These are phyloP conservation scores for Salix viminalis DNA, from an alignment of 345 rosid genomes.

Conservation along the genomic window DNA sequence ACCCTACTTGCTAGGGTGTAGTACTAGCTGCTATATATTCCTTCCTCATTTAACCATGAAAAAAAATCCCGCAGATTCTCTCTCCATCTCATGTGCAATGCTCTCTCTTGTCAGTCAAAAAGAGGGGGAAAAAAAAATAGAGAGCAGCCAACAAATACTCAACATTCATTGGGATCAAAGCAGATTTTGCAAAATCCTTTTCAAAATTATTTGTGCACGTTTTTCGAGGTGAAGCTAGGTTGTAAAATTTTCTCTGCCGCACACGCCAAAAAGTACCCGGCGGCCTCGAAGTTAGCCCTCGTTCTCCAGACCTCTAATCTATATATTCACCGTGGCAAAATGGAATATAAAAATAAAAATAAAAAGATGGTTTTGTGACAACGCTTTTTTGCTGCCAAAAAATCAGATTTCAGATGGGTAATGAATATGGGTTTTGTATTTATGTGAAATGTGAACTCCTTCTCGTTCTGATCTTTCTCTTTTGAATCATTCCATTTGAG, in stretches of 20 bases:
- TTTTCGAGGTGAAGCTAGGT: background rate
- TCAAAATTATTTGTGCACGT: background rate
- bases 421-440: too few relatives aligned
- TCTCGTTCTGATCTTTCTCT: background rate
- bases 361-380: too few relatives aligned
- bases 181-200: background rate
- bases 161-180: slow-evolving; percentile 6
- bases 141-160: background rate
- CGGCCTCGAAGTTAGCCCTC: slow-evolving; percentile 33
- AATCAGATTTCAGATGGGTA: too few relatives aligned
- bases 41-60: background rate
- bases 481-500: slow-evolving; percentile 25
- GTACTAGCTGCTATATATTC: background rate
- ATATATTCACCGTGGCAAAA: too few relatives aligned
- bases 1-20: too few relatives aligned
- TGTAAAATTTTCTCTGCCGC: background rate
- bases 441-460: background rate
- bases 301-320: too few relatives aligned
- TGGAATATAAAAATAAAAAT: too few relatives aligned
- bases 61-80: background rate
- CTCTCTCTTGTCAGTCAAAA: too few relatives aligned
- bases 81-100: too few relatives aligned
- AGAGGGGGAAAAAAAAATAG: too few relatives aligned
- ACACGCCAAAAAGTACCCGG: slow-evolving; percentile 26
- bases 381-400: too few relatives aligned